phyloP scores from a whole-genome alignment of 306 rosid genomes.

The Canavalia ensiformis region DNA sequence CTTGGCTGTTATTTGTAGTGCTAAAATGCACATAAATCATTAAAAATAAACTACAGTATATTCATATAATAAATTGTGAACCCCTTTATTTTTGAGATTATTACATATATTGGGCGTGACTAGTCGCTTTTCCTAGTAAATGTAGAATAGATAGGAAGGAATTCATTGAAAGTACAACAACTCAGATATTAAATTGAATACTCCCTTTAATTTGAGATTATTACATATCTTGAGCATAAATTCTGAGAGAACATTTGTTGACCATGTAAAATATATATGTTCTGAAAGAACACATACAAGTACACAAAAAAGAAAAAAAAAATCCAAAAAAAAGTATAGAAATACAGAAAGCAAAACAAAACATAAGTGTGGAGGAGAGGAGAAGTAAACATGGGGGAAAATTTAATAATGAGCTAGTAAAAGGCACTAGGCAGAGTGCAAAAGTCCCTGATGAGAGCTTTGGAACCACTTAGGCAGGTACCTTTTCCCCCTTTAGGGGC shows the following conservation, averaged over 20 bases:
- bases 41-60: background rate
- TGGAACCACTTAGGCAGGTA: constrained; percentile 52
- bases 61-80: background rate
- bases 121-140: background rate
- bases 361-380: background rate
- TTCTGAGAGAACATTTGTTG: constrained; percentile 6
- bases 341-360: constrained; percentile 10
- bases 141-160: background rate
- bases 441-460: constrained; percentile 23
- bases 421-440: constrained; percentile 27
- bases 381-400: background rate
- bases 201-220: constrained; percentile 30
- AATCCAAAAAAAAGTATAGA: background rate
- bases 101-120: background rate
- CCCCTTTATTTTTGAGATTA: too few relatives aligned
- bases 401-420: constrained; percentile 27
- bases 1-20: background rate
- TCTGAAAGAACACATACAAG: constrained; percentile 42
- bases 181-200: constrained; percentile 14
- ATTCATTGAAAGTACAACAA: background rate
- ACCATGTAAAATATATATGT: constrained; percentile 35
- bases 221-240: constrained; percentile 42
- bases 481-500: constrained; percentile 67
- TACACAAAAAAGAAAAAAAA: constrained; percentile 1
- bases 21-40: background rate